Evolutionary conservation across 768 basidiomycete species (phyloP), one percentile per base, ranked within the genome.

Genomic region (Termitomyces sp.): DNA sequence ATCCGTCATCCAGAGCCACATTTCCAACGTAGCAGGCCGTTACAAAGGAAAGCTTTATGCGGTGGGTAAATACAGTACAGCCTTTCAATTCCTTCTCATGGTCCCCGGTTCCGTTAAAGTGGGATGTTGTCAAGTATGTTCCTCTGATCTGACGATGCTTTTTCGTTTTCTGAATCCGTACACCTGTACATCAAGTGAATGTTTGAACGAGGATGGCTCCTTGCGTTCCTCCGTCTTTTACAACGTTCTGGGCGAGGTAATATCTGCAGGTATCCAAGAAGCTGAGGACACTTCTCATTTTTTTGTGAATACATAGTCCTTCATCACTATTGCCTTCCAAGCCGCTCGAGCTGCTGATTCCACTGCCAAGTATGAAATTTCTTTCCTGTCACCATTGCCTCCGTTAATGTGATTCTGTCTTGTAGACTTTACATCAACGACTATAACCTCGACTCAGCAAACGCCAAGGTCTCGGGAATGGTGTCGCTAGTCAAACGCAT

Each of bases 301-400:
- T 50, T 17, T 23, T n/a, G 10, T 39, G 16, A 23, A 34, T 23
- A 76, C 68, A 71, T n/a, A n/a, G n/a, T n/a, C 72, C 46, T 82
- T 79, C 66, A 73, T 83, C 63, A 71, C 71, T 34, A 76, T 81
- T 59, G 80, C 82, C 23, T 81, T 80, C 74, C 63, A 72, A 58
- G 76, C 79, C 27, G 81, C 81, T 6, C 69, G 78, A 11, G 68
- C 73, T 37, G 76, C 78, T 11, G 81, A 83, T 66, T 69, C 76
- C 27, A 73, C 60, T 27, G 79, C 80, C 28, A 80, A 79, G 72
- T 76, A 67, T 49, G 64, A 17, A 8, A 37, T 53, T 19, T 32
- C 16, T 25, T 32, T 21, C 8, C 14, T 34, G 1, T 12, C 6
- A 23, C 19, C 6, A n/a, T 21, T 16, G 16, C 17, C 5, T 1